Evolutionary conservation across 2,329 filamentous ascomycete species (phyloP).

Genomic region (Hawksworthiomyces lignivorus): DNA sequence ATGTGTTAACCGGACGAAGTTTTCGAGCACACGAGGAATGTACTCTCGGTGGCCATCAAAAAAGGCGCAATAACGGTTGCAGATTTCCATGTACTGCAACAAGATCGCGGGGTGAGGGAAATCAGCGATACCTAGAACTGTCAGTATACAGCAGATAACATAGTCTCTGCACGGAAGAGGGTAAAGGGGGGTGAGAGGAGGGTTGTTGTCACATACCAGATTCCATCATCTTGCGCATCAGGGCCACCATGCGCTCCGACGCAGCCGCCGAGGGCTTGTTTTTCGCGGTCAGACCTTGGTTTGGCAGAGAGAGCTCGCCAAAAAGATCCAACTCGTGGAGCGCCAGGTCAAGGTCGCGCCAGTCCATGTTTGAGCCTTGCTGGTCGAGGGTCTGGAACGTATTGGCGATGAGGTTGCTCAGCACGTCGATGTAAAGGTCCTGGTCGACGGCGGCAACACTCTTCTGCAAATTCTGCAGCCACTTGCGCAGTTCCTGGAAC

Average conservation of each 20-base stretch:
- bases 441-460: slow-evolving; percentile 87
- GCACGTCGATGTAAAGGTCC: slow-evolving; percentile 74
- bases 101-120: slow-evolving; percentile 88
- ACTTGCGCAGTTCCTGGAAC: slow-evolving; percentile 88
- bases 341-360: slow-evolving; percentile 90
- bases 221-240: slow-evolving; percentile 95
- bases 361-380: slow-evolving; percentile 69
- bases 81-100: slow-evolving; percentile 97
- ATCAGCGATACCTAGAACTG: slow-evolving; percentile 60
- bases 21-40: slow-evolving; percentile 81
- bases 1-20: slow-evolving; percentile 85
- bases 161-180: too few relatives aligned
- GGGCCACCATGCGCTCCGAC: slow-evolving; percentile 72
- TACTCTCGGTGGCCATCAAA: slow-evolving; percentile 78
- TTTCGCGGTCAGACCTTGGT: slow-evolving; percentile 80
- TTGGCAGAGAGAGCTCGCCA: slow-evolving; percentile 85
- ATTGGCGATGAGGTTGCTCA: slow-evolving; percentile 79
- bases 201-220: slow-evolving; percentile 65
- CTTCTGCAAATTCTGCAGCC: slow-evolving; percentile 85
- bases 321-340: slow-evolving; percentile 94
- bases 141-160: slow-evolving; percentile 13
- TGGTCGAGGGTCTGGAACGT: slow-evolving; percentile 78
- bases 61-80: slow-evolving; percentile 85
- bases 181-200: not conserved
- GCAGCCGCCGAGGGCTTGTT: slow-evolving; percentile 72